These are phyloP conservation scores for Ensete ventricosum DNA, from an alignment of 176 grass and related monocot genomes.

Conservation along the genomic window DNA sequence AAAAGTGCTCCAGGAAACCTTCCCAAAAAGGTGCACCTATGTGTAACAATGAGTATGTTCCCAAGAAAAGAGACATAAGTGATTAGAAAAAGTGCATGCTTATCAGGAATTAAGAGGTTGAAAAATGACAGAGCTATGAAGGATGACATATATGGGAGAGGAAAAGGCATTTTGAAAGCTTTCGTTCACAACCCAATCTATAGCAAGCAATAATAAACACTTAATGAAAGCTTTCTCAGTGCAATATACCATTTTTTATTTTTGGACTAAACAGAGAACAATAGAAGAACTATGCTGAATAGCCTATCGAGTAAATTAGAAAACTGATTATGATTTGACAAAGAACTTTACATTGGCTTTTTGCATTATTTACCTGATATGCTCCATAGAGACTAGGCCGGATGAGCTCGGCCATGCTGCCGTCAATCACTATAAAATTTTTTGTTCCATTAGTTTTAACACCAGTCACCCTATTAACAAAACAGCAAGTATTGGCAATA, in stretches of 20 bases:
- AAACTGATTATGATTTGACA: no score
- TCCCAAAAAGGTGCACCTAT: no score
- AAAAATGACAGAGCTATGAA: background rate
- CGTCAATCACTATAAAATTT: conserved; percentile 92
- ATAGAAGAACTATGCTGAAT: background rate
- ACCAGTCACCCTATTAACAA: conserved; percentile 77
- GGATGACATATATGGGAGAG: background rate
- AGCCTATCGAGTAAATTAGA: no score
- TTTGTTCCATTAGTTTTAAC: conserved; percentile 96
- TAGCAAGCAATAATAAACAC: no score
- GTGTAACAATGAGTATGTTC: no score
- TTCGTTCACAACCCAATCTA: no score
- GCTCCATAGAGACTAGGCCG: conserved; percentile 97
- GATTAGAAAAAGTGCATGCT: background rate
- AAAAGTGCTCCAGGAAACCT: no score
- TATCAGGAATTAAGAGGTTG: conserved; percentile 2
- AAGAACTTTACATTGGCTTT: background rate
- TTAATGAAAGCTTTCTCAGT: background rate
- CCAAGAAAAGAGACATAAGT: background rate
- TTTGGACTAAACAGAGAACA: background rate
- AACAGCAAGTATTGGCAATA: conserved; percentile 88
- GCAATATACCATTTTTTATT: background rate
- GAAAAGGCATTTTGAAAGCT: no score
- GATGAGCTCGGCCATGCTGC: conserved; percentile 97
- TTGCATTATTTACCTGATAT: conserved; percentile 57